Evolutionary conservation across 108 stramenopile genomes (phyloP).

Genomic region (Stephanodiscus minutulus): DNA sequence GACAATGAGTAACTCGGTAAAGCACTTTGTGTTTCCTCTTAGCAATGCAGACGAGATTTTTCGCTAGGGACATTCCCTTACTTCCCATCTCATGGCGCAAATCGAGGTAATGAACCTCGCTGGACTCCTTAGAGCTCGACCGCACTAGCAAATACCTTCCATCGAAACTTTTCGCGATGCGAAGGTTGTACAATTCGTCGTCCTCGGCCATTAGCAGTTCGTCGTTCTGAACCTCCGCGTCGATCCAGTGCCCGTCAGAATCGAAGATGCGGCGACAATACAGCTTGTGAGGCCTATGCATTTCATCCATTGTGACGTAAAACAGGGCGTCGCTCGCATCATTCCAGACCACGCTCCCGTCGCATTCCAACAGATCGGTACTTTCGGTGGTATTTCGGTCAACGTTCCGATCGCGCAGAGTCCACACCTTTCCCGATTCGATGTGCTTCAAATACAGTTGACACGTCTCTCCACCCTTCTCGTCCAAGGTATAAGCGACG

Average conservation of each 20-base stretch:
- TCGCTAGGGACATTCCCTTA: neutral
- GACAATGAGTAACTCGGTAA: conserved; percentile 65
- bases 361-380: conserved; percentile 39
- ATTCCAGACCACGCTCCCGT: conserved; percentile 82
- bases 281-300: conserved; percentile 76
- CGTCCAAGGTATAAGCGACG: conserved; percentile 92
- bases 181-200: conserved; percentile 66
- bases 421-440: conserved; percentile 60
- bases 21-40: conserved; percentile 61
- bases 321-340: conserved; percentile 72
- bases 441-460: conserved; percentile 75
- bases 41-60: conserved; percentile 64
- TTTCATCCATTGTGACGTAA: conserved; percentile 86
- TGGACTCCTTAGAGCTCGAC: conserved; percentile 77
- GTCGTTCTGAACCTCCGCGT: conserved; percentile 44
- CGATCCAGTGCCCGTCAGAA: conserved; percentile 24
- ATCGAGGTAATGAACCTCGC: conserved; percentile 77
- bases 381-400: neutral
- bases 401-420: conserved; percentile 55
- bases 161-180: conserved; percentile 64
- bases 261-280: conserved; percentile 49
- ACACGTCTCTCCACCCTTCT: conserved; percentile 89
- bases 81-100: conserved; percentile 14
- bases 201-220: conserved; percentile 81
- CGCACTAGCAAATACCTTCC: conserved; percentile 60